These are phyloP conservation scores for Lotmaria passim DNA, from an alignment of 208 protist species.

Conservation along the genomic window DNA sequence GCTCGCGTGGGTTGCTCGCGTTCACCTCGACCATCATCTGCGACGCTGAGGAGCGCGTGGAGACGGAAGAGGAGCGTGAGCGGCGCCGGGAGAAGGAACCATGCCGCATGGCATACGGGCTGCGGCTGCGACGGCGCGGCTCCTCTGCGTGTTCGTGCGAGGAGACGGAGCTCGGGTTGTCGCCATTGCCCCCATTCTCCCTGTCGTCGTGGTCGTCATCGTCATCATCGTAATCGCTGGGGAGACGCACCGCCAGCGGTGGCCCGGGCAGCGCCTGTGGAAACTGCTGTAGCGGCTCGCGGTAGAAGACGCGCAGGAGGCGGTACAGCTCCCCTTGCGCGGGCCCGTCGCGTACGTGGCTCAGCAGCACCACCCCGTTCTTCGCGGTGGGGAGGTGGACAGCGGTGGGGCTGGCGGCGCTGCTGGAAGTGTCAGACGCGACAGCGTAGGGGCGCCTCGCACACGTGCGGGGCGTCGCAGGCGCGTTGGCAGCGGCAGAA, in stretches of 20 bases:
- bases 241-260: conserved; percentile 13
- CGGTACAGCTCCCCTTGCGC: conserved; percentile 29
- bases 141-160: not conserved
- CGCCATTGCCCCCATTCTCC: not conserved
- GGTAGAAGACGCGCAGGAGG: conserved; percentile 15
- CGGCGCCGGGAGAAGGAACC: not conserved
- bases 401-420: not conserved
- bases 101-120: not conserved
- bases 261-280: conserved; percentile 15
- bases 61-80: not conserved
- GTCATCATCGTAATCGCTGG: not conserved
- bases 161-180: not conserved
- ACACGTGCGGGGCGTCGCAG: not conserved
- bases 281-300: conserved; percentile 17
- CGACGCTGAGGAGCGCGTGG: not conserved
- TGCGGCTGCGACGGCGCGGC: conserved; percentile 1
- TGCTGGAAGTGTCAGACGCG: not conserved
- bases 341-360: conserved; percentile 9
- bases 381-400: conserved; percentile 14
- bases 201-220: not conserved
- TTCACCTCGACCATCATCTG: conserved; percentile 17
- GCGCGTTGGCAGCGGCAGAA: not conserved
- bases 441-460: not conserved
- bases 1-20: conserved; percentile 11
- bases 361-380: conserved; percentile 21